Conservation (phyloP, 352 stramenopile genomes). For the Pythium vanterpoolii region DNA sequence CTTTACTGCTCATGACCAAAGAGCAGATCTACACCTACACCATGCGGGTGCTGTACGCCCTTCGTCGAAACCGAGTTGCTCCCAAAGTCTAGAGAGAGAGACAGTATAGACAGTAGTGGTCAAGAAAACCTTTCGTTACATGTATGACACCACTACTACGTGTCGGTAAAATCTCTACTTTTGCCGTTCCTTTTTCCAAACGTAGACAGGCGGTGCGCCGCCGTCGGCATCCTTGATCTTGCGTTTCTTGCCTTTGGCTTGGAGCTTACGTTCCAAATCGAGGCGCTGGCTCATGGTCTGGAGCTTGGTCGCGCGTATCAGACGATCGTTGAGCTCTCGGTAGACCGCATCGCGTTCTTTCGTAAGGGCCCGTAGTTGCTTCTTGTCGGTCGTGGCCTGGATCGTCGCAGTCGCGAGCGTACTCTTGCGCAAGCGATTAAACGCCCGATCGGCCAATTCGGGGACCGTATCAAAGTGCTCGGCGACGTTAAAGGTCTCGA, state of each 20-base stretch:
- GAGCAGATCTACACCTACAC: constrained; percentile 80
- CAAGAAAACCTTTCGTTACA: too few species aligned
- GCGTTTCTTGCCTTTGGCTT: constrained; percentile 78
- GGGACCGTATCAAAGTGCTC: constrained; percentile 90
- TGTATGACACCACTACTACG: too few species aligned
- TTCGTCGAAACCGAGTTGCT: constrained; percentile 36
- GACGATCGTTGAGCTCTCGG: constrained; percentile 57
- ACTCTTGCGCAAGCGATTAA: constrained; percentile 67
- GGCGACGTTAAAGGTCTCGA: constrained; percentile 87
- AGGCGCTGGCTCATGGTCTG: constrained; percentile 68
- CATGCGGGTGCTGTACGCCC: constrained; percentile 63
- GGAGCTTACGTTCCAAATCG: constrained; percentile 80
- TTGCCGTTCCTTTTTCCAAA: constrained; percentile 88
- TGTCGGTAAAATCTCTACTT: constrained; percentile 42
- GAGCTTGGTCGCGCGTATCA: constrained; percentile 69
- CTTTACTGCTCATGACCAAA: constrained; percentile 81
- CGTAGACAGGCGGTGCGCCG: constrained; percentile 76
- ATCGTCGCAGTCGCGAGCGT: constrained; percentile 51
- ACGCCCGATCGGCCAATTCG: constrained; percentile 64
- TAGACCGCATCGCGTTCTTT: constrained; percentile 68
- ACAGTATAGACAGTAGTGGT: too few species aligned
- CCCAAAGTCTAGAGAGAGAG: not conserved
- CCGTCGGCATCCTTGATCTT: constrained; percentile 76
- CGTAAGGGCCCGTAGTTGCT: constrained; percentile 51
- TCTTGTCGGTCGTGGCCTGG: constrained; percentile 24